Conservation (phyloP, 176 grass and related monocot genomes). For the Oryza glumipatula region DNA sequence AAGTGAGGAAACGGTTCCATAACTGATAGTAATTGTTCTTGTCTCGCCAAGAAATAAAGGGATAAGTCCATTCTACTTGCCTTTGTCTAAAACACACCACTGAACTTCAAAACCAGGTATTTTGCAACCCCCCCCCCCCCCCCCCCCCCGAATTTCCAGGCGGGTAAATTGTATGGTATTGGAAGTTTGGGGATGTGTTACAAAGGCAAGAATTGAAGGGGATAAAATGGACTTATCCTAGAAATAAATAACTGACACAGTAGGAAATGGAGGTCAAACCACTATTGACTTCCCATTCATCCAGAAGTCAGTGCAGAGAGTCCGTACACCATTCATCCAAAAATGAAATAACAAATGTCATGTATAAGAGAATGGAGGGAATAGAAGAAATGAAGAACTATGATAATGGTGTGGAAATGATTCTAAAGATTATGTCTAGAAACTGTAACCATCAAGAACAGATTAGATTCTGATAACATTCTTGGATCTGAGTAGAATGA, state of each 20-base stretch:
- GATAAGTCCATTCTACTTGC: too few species aligned
- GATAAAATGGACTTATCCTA: too few species aligned
- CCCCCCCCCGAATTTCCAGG: too few species aligned
- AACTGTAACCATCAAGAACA: background rate
- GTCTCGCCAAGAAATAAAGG: background rate
- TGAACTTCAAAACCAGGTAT: too few species aligned
- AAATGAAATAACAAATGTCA: background rate
- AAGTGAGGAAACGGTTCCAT: background rate
- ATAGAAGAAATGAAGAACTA: background rate
- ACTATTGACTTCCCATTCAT: slow-evolving; percentile 4
- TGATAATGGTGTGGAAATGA: background rate
- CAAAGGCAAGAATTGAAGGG: too few species aligned
- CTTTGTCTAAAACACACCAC: too few species aligned
- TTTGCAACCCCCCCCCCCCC: too few species aligned
- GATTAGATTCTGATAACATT: background rate
- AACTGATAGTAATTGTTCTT: background rate
- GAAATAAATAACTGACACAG: background rate
- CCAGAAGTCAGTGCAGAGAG: background rate
- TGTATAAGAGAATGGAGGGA: too few species aligned
- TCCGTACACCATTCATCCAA: background rate
- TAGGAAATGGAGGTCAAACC: background rate
- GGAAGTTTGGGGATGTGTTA: too few species aligned
- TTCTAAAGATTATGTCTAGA: background rate
- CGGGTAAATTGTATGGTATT: too few species aligned
- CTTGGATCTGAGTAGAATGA: background rate